phyloP scores from a whole-genome alignment of 805 yeast species.

The Pichia scutulata region DNA sequence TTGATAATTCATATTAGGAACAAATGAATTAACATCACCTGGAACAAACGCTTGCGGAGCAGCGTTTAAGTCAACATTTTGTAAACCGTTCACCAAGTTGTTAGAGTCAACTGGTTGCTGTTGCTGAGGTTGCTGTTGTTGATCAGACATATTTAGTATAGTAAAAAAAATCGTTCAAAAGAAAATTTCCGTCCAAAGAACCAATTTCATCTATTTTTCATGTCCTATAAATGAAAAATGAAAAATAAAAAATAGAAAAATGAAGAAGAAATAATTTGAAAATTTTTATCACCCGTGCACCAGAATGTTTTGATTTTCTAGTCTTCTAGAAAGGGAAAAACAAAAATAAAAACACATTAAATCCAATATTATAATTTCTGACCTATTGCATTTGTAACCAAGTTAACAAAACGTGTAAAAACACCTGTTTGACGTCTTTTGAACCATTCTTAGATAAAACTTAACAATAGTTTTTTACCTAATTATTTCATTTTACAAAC shows the following conservation, averaged over 20 bases:
- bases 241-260: neutral
- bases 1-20: constrained; percentile 34
- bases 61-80: constrained; percentile 34
- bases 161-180: neutral
- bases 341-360: neutral
- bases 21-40: constrained; percentile 40
- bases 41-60: constrained; percentile 37
- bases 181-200: neutral
- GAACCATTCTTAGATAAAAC: neutral
- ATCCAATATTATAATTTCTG: neutral
- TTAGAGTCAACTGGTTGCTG: constrained; percentile 34
- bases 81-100: constrained; percentile 37
- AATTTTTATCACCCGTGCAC: neutral
- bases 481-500: neutral
- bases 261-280: neutral
- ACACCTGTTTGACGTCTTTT: neutral
- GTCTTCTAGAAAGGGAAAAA: neutral
- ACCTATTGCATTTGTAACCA: neutral
- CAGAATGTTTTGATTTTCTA: neutral
- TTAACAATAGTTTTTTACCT: neutral
- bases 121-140: constrained; percentile 15
- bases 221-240: neutral
- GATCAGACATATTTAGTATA: constrained; percentile 20
- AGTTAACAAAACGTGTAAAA: neutral
- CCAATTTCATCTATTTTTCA: neutral